phyloP scores from a whole-genome alignment of 139 green algal species.

The Pleodorina starrii region DNA sequence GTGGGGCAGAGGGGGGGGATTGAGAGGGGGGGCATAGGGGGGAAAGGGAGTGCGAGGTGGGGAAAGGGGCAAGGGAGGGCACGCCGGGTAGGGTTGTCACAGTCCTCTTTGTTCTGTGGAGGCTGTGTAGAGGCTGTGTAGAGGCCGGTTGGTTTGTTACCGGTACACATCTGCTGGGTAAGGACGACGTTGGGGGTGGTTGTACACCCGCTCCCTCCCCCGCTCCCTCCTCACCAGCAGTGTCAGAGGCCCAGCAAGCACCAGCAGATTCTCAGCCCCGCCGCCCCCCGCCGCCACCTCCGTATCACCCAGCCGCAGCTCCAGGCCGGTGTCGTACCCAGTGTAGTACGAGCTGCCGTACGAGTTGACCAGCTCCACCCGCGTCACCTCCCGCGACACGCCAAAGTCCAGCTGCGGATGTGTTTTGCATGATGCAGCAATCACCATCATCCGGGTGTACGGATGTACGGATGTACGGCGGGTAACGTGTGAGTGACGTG shows the following conservation, averaged over 20 bases:
- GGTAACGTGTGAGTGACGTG: too few species aligned
- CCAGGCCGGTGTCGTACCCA: background rate
- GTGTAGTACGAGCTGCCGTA: too few species aligned
- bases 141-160: too few species aligned
- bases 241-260: background rate
- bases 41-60: background rate
- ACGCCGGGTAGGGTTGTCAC: too few species aligned
- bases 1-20: background rate
- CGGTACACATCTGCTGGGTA: background rate
- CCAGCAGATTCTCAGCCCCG: background rate
- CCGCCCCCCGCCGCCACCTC: background rate
- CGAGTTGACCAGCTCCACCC: conserved; percentile 22
- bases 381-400: background rate
- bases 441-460: too few species aligned
- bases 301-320: background rate
- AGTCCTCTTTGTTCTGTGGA: too few species aligned
- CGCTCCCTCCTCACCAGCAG: background rate
- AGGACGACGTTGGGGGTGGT: background rate
- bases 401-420: conserved; percentile 20
- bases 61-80: background rate
- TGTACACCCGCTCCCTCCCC: background rate
- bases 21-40: background rate
- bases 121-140: too few species aligned
- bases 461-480: too few species aligned
- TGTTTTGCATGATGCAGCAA: too few species aligned